Base-by-base conservation (phyloP, 2,329 filamentous ascomycete species). In the Trichoderma sp. region DNA sequence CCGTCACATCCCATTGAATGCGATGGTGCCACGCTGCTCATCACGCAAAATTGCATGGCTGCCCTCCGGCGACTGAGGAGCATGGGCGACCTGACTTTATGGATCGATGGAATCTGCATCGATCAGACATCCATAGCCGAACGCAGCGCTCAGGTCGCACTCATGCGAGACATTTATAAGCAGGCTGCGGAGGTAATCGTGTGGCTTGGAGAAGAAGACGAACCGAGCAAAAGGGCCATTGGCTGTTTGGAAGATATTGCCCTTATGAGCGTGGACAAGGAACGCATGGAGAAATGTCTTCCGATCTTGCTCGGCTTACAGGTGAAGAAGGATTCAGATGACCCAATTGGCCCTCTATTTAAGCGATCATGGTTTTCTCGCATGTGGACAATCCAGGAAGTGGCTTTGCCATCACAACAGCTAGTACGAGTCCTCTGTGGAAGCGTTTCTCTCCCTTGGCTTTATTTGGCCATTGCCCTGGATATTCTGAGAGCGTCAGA, bases 101-200 rank as follows among this genome's bases (percentile, higher is more conserved):
- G 39, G 28, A 53, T 62, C 21, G 57, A 70, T 70, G 39, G 39
- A 11, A 70, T 36, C 21, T 60, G 56, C 14, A 61, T 69, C 36
- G 36, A 69, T 51, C 36, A 60, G 56, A 60, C 65, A 18, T 69
- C 18, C 12, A 51, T n/a, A 69, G 28, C 65, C 36, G 36, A 69
- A 60, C 36, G 56, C 26, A 53, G 67, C 67, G 57, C 67, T 26
- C 21, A 70, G 21, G 57, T 70, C 8, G 57, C 57, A 70, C 67
- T 53, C 15, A 62, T 36, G 57, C 39, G 66, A 69, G 57, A 69
- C 66, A 69, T 69, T 61, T 53, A 53, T 28, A 47, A 61, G 39
- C n/a, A 53, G 15, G 57, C 21, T 30, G 26, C 56, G 7, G 28
- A 70, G 26, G 39, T 53, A 2, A 11, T 39, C 5, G n/a, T 53